Conservation (phyloP, 1,139 yeast species). For the Scheffersomyces parashehatae region DNA sequence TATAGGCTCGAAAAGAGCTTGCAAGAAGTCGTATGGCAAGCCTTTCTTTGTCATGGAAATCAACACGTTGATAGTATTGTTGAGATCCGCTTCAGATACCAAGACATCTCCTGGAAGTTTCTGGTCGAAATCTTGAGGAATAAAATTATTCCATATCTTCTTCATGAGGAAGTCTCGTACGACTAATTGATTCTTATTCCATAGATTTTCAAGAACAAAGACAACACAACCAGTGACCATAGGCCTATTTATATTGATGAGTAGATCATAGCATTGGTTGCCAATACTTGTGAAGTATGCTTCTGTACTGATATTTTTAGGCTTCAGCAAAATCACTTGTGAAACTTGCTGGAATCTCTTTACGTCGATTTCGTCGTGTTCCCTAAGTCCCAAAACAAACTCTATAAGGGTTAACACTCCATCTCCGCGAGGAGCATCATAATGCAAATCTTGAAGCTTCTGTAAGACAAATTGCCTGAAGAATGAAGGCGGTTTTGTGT, state of each 20-base stretch:
- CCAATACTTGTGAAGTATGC: constrained; percentile 60
- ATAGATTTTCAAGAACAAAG: constrained; percentile 55
- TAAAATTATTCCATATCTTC: constrained; percentile 45
- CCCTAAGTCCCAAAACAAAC: constrained; percentile 74
- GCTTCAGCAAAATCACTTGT: constrained; percentile 61
- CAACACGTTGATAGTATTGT: constrained; percentile 65
- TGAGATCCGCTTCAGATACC: constrained; percentile 51
- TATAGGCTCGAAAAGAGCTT: constrained; percentile 46
- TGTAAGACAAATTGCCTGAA: constrained; percentile 46
- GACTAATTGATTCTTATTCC: constrained; percentile 51
- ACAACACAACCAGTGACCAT: constrained; percentile 58
- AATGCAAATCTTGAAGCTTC: constrained; percentile 55
- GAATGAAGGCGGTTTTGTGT: constrained; percentile 30
- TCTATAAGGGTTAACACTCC: constrained; percentile 78
- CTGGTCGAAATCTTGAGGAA: constrained; percentile 26
- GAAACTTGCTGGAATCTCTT: constrained; percentile 69
- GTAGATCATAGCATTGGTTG: constrained; percentile 55
- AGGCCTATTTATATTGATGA: constrained; percentile 64
- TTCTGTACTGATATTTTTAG: constrained; percentile 46
- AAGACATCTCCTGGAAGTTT: constrained; percentile 20
- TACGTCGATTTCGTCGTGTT: constrained; percentile 64
- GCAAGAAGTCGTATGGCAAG: constrained; percentile 41
- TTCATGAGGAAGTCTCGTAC: constrained; percentile 60
- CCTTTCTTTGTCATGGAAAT: constrained; percentile 60
- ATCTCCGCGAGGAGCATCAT: constrained; percentile 51